Evolutionary conservation across 306 rosid genomes (phyloP).

Genomic region (Pachyrhizus erosus): DNA sequence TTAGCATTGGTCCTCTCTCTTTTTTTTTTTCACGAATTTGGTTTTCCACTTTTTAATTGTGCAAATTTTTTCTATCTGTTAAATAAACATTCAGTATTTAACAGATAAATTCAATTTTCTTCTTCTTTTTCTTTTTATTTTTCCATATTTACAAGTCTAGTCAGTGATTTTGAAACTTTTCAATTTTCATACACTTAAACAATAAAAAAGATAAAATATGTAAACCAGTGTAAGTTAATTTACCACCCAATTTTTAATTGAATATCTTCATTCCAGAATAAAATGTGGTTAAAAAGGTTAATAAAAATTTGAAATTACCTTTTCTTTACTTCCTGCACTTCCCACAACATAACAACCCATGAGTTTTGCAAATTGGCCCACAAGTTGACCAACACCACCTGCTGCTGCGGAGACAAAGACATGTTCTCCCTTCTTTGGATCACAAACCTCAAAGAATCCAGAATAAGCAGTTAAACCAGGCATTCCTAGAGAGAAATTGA

Average conservation of each 20-base stretch:
- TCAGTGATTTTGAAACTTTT: background rate
- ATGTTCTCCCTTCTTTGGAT: slow-evolving; percentile 32
- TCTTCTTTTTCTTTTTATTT: too few species aligned
- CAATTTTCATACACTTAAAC: background rate
- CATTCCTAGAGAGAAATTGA: slow-evolving; percentile 11
- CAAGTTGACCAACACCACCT: slow-evolving; percentile 39
- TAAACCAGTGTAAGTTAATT: too few species aligned
- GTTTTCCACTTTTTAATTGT: too few species aligned
- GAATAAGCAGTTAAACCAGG: slow-evolving; percentile 29
- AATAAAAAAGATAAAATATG: background rate
- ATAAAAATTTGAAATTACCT: background rate
- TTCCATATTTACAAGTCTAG: too few species aligned
- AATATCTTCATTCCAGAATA: background rate
- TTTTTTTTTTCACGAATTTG: too few species aligned
- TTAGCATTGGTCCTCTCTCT: too few species aligned
- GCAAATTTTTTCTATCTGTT: too few species aligned
- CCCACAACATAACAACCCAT: slow-evolving; percentile 35
- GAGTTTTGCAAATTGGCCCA: background rate
- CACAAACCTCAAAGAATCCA: slow-evolving; percentile 35
- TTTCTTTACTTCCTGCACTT: slow-evolving; percentile 30
- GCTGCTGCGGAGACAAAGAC: slow-evolving; percentile 40
- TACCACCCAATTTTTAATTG: too few species aligned
- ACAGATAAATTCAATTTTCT: too few species aligned
- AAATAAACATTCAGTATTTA: too few species aligned
- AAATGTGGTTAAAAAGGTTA: background rate